A percentile compares a stretch with the other conserved stretches of the same genome.
phyloP scores from a whole-genome alignment of 2,329 filamentous ascomycete species.

The Hysterium pulicare region DNA sequence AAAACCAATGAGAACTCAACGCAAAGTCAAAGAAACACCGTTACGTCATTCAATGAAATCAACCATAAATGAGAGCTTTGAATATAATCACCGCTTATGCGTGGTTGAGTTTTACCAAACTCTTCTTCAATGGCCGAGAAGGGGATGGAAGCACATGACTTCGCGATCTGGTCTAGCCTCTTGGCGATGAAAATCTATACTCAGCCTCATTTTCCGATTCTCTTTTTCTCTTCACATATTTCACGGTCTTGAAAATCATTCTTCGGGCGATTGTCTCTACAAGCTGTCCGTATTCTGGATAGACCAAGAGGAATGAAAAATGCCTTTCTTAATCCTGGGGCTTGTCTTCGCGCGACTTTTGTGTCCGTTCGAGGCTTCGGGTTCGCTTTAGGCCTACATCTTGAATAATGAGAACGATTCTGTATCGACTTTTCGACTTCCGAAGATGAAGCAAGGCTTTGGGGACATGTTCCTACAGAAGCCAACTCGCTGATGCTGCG shows the following conservation, averaged over 20 bases:
- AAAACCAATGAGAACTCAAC: too few species aligned
- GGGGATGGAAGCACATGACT: too few species aligned
- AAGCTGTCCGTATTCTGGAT: conserved; percentile 22
- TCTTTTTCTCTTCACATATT: neutral
- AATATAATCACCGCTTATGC: too few species aligned
- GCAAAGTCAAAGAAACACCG: too few species aligned
- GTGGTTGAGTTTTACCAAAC: too few species aligned
- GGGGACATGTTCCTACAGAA: neutral
- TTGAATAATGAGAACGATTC: neutral
- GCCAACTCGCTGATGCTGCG: neutral
- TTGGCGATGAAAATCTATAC: neutral
- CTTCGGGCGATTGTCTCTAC: neutral
- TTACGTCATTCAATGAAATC: too few species aligned
- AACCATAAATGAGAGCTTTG: too few species aligned
- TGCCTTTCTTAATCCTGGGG: conserved; percentile 41
- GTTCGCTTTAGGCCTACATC: conserved; percentile 41
- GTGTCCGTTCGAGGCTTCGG: conserved; percentile 33
- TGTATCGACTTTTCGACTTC: too few species aligned
- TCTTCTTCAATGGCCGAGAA: too few species aligned
- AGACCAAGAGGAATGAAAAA: conserved; percentile 35
- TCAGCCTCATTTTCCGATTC: neutral
- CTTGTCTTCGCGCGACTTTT: conserved; percentile 29
- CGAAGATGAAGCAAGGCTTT: too few species aligned
- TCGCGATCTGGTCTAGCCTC: neutral
- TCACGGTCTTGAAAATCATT: neutral